These are phyloP conservation scores for Heterobasidion irregulare DNA, from an alignment of 1,284 basidiomycete species.

Conservation along the genomic window DNA sequence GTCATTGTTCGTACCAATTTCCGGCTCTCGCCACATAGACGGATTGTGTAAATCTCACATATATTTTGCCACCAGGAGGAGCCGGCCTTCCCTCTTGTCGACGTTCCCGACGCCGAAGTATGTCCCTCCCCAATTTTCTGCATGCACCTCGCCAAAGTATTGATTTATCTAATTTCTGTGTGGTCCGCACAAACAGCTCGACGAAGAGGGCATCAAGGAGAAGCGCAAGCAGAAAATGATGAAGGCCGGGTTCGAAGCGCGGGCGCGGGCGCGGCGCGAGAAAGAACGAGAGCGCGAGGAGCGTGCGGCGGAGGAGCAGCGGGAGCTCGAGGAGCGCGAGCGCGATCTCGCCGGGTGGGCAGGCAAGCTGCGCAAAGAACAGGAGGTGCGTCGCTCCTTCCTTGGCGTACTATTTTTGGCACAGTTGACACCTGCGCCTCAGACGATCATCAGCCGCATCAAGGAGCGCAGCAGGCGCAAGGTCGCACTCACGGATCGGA, in stretches of 20 bases:
- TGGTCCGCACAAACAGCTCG: slow-evolving; percentile 41
- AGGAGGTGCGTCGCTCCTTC: slow-evolving; percentile 50
- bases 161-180: neutral
- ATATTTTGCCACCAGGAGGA: slow-evolving; percentile 49
- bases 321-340: slow-evolving; percentile 76
- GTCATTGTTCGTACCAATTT: slow-evolving; percentile 19
- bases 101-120: slow-evolving; percentile 85
- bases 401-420: neutral
- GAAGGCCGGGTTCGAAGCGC: slow-evolving; percentile 94
- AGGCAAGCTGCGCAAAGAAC: slow-evolving; percentile 60
- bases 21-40: neutral
- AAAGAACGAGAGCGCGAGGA: slow-evolving; percentile 82
- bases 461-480: slow-evolving; percentile 78
- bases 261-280: slow-evolving; percentile 79
- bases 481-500: slow-evolving; percentile 77
- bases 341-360: slow-evolving; percentile 71
- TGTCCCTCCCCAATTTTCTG: slow-evolving; percentile 8
- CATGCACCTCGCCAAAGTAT: neutral
- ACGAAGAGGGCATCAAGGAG: slow-evolving; percentile 91
- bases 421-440: neutral
- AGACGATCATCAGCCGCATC: slow-evolving; percentile 80
- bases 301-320: slow-evolving; percentile 61
- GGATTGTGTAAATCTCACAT: neutral
- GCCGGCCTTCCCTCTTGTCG: slow-evolving; percentile 82
- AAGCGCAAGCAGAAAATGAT: slow-evolving; percentile 90